Conservation (phyloP, 2,329 filamentous ascomycete genomes). For the Alternaria sp. region DNA sequence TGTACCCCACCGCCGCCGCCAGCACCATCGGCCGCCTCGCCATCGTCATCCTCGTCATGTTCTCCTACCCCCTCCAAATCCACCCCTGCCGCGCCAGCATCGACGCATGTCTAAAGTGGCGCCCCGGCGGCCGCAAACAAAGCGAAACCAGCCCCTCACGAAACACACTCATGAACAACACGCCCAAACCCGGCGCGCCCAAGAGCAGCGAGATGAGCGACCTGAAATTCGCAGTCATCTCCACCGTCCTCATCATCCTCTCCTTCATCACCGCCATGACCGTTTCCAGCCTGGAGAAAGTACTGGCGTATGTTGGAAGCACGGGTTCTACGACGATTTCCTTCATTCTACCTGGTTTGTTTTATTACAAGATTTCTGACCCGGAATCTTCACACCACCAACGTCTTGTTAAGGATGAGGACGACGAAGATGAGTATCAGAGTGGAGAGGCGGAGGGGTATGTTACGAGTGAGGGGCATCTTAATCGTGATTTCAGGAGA, state of each 20-base stretch:
- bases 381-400: constrained; percentile 88
- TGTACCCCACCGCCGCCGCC: constrained; percentile 71
- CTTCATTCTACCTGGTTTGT: constrained; percentile 93
- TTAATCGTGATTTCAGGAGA: constrained; percentile 68
- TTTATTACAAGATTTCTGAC: constrained; percentile 97
- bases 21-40: constrained; percentile 94
- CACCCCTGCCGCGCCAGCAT: constrained; percentile 96
- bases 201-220: constrained; percentile 73
- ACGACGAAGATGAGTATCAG: constrained; percentile 73
- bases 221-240: constrained; percentile 85
- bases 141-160: constrained; percentile 50
- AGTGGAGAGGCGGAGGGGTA: constrained; percentile 59
- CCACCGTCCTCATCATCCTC: constrained; percentile 80
- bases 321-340: constrained; percentile 95
- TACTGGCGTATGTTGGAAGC: constrained; percentile 92
- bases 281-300: constrained; percentile 85
- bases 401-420: constrained; percentile 86
- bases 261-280: constrained; percentile 91
- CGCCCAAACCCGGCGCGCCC: constrained; percentile 17
- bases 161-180: constrained; percentile 53
- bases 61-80: constrained; percentile 93
- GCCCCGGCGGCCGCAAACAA: constrained; percentile 60
- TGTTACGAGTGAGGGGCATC: constrained; percentile 52
- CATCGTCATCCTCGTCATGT: constrained; percentile 94
- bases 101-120: constrained; percentile 93